These are phyloP conservation scores for Bryoglossum gracile DNA, from an alignment of 495 filamentous ascomycete genomes.

Conservation along the genomic window DNA sequence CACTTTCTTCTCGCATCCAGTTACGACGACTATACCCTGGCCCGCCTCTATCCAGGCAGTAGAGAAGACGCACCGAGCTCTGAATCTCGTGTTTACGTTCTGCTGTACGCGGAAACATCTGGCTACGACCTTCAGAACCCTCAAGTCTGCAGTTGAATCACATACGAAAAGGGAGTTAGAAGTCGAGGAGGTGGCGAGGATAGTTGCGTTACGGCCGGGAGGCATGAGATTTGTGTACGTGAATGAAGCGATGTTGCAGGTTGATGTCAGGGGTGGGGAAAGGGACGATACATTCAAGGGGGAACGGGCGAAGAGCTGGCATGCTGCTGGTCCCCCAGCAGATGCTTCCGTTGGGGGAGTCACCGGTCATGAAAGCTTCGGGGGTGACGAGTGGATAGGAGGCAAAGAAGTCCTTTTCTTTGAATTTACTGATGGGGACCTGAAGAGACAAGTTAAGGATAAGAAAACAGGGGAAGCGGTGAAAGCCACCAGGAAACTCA, in stretches of 20 bases:
- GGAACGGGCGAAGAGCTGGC: constrained; percentile 34
- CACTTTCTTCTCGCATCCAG: constrained; percentile 9
- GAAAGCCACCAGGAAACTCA: constrained; percentile 54
- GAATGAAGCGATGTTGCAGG: constrained; percentile 69
- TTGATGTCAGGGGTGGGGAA: constrained; percentile 64
- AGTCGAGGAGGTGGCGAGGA: constrained; percentile 72
- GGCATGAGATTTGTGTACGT: constrained; percentile 82
- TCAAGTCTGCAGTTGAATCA: constrained; percentile 75
- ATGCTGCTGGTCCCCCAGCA: constrained; percentile 32
- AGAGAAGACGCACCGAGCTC: constrained; percentile 68
- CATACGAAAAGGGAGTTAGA: constrained; percentile 65
- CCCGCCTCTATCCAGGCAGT: constrained; percentile 66
- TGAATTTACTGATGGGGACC: constrained; percentile 86
- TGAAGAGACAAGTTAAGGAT: constrained; percentile 70
- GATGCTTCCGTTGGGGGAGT: constrained; percentile 44
- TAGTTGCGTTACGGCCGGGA: constrained; percentile 68
- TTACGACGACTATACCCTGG: constrained; percentile 44
- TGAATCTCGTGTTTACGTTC: constrained; percentile 93
- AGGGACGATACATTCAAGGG: constrained; percentile 44
- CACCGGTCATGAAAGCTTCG: constrained; percentile 29
- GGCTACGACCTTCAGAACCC: constrained; percentile 82
- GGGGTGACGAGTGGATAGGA: constrained; percentile 33
- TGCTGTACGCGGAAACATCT: constrained; percentile 87
- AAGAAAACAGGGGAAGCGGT: constrained; percentile 63
- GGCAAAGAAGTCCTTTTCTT: constrained; percentile 66